Evolutionary conservation across 805 yeast genomes (phyloP), one percentile per base, ranked within the genome.

Genomic region (Metschnikowia peoriensis): DNA sequence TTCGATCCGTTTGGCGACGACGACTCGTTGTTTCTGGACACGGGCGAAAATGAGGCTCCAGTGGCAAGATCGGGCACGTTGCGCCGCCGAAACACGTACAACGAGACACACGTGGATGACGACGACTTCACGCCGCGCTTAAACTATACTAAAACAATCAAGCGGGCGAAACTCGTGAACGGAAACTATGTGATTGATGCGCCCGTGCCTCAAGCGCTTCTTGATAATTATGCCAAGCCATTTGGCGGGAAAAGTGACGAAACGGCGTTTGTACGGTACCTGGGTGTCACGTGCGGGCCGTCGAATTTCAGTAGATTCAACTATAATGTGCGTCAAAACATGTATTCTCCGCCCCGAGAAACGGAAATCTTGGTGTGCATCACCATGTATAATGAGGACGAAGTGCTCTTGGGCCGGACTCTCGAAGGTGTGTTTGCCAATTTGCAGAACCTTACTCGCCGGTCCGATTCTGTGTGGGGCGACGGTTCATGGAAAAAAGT

Each of bases 251-350:
- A 22, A 29, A 45, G 55, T 41, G 60, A 58, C 51, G 92, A 66
- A 88, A 93, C 73, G 87, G 86, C 77, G 35, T 89, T 86, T 62
- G 86, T 93, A 93, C 80, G 98, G 67, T 93, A 92, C 69, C 89
- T 94, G 52, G 97, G 97, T 0, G 91, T 89, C 17, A 93, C 98
- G 0, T 87, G 96, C 67, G 96, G 93, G 57, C 98, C 98, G 0
- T 76, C 82, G 10, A 82, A 85, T 50, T 89, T 88, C 64, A 72
- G 69, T 16, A 59, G 61, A 9, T 79, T 79, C 56, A 81, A 83
- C 60, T 94, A 89, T 72, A 84, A 86, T n/a, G 75, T 93, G 34
- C 80, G 99, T 60, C 98, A 91, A 64, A 79, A 82, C 41, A 83
- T 89, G 61, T 93, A 89, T 66, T 72, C 78, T 41, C 85, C 82